phyloP scores from a whole-genome alignment of 495 filamentous ascomycete species.

The Clohesyomyces aquaticus region DNA sequence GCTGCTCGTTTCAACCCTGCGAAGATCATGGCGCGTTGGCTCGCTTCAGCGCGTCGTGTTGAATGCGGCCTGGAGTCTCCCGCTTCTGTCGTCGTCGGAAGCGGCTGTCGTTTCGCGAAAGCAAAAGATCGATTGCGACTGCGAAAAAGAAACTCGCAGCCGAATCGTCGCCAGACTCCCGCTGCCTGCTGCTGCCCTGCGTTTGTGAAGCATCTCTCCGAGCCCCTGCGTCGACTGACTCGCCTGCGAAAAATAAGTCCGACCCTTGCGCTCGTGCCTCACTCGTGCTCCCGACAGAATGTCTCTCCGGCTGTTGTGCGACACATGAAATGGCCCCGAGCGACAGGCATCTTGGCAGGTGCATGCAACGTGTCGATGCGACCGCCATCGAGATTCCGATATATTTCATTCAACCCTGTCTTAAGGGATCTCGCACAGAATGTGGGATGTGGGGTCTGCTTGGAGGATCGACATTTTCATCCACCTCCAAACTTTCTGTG shows the following conservation, averaged over 20 bases:
- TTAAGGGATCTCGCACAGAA: too few species aligned
- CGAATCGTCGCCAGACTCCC: too few species aligned
- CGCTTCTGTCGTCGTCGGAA: not conserved
- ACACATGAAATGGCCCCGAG: not conserved
- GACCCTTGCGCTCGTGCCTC: not conserved
- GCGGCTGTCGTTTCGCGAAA: not conserved
- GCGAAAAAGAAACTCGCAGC: not conserved
- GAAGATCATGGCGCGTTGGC: slow-evolving; percentile 10
- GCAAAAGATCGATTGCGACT: not conserved
- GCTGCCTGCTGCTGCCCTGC: too few species aligned
- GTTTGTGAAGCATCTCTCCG: not conserved
- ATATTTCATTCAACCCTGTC: too few species aligned
- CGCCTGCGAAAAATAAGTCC: too few species aligned
- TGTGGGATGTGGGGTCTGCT: too few species aligned
- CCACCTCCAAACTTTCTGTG: too few species aligned
- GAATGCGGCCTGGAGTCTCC: not conserved
- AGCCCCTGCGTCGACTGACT: not conserved
- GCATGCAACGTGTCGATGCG: not conserved
- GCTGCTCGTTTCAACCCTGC: slow-evolving; percentile 16
- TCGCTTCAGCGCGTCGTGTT: slow-evolving; percentile 5
- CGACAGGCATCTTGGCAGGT: not conserved
- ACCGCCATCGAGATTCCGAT: not conserved
- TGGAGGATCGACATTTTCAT: too few species aligned
- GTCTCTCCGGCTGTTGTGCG: not conserved
- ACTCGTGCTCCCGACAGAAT: not conserved